phyloP scores from a whole-genome alignment of 371 early-diverging fungal genomes.

The Thermomucor indicae-seudaticae region DNA sequence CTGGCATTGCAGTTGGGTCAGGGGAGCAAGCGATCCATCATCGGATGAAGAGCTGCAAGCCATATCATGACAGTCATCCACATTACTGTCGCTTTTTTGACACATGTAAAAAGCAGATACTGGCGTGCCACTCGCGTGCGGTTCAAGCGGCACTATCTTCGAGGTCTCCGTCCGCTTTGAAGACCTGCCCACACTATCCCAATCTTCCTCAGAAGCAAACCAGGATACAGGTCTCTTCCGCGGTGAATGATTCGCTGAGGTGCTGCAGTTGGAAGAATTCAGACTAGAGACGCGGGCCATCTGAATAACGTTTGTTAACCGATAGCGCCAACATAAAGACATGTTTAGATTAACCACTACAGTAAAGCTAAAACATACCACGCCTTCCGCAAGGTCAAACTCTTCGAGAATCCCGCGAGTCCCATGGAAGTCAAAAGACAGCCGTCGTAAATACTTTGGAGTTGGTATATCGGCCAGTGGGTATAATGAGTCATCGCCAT shows the following conservation, averaged over 20 bases:
- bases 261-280: too few species aligned
- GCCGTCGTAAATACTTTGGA: conserved; percentile 2
- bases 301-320: not conserved
- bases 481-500: conserved; percentile 7
- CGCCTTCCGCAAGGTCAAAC: not conserved
- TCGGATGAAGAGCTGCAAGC: not conserved
- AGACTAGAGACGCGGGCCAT: not conserved
- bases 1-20: not conserved
- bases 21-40: not conserved
- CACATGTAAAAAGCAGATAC: not conserved
- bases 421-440: conserved; percentile 6
- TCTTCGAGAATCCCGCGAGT: conserved; percentile 8
- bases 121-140: too few species aligned
- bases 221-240: conserved; percentile 12
- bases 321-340: not conserved
- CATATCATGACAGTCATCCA: too few species aligned
- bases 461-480: conserved; percentile 13
- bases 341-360: not conserved
- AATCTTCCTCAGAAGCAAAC: conserved; percentile 8
- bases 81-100: not conserved
- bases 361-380: not conserved
- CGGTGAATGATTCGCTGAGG: conserved; percentile 4
- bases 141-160: not conserved
- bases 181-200: conserved; percentile 3
- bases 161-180: conserved; percentile 6